Percentiles rank a stretch among this genome's conserved stretches.
Evolutionary conservation across 768 basidiomycete genomes (phyloP).

Genomic region (Pleurotus ostreatus): DNA sequence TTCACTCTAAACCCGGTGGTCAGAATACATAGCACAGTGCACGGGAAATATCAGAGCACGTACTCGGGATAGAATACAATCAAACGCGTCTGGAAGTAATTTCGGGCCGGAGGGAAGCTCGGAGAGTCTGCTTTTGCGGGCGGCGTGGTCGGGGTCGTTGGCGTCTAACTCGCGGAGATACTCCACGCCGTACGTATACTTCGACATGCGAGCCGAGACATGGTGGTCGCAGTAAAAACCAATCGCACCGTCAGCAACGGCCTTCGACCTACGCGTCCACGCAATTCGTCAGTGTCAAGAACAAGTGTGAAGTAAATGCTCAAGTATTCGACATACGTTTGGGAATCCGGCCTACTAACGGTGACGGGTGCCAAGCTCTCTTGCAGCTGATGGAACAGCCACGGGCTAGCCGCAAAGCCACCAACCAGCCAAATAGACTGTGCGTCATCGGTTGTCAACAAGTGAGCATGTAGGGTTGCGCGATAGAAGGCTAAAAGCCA

Average conservation of each 20-base stretch:
- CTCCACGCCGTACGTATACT: conserved; percentile 81
- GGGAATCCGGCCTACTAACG: conserved; percentile 74
- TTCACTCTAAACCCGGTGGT: conserved; percentile 40
- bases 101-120: conserved; percentile 76
- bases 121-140: conserved; percentile 61
- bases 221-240: conserved; percentile 85
- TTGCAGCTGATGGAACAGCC: conserved; percentile 74
- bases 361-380: conserved; percentile 58
- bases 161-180: conserved; percentile 67
- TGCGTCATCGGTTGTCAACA: neutral
- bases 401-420: conserved; percentile 79
- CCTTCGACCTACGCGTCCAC: conserved; percentile 57
- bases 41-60: conserved; percentile 17
- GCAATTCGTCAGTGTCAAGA: too few species aligned
- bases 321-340: conserved; percentile 48
- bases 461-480: too few species aligned
- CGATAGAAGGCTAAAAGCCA: too few species aligned
- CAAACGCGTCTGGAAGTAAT: conserved; percentile 76
- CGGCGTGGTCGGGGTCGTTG: conserved; percentile 60
- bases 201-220: conserved; percentile 77
- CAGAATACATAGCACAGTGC: neutral
- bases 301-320: too few species aligned
- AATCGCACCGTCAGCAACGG: conserved; percentile 80
- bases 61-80: conserved; percentile 72
- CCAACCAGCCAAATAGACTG: conserved; percentile 84